Evolutionary conservation across 2,329 filamentous ascomycete species (phyloP), one percentile per base, ranked within the genome.

Genomic region (Neurospora sp.): DNA sequence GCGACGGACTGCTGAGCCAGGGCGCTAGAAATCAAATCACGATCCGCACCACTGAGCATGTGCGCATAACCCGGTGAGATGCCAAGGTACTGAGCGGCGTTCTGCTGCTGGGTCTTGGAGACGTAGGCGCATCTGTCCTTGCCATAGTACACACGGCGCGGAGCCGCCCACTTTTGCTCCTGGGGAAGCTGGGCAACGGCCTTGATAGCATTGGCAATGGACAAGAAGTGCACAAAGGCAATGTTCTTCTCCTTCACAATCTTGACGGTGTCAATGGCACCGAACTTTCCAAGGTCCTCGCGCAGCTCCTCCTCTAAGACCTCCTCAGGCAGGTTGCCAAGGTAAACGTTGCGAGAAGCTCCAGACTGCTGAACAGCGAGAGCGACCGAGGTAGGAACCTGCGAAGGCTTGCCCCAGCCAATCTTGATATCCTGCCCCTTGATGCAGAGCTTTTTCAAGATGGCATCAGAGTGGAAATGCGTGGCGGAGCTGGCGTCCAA

Each of bases 341-440:
- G 86, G 78, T 99, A 99, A 40, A 99, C 96, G 78, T 99, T 99
- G 74, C 96, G 89, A 19, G 96, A 99, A 38, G 96, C 96, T 68
- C 94, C 94, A 12, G 94, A 97, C 81, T 99, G 96, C 83, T 99
- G 96, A 39, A 98, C 96, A 66, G 96, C 95, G 70, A 98, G 85
- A n/a, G 94, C 93, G 66, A 99, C 96, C 2, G 96, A 98, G 2
- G 95, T 98, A 3, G 96, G 96, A 0, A 99, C 96, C 81, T 97
- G 95, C 3, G 96, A 98, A 39, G 96, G 95, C 83, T 99, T 99
- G 73, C 96, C 96, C 96, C 96, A 99, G 73, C 96, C 96, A 77
- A 99, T 94, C 86, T 99, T 99, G 85, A 99, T 97, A 80, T 99
- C 96, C 84, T 98, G 96, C 36, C 95, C 95, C 82, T 97, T 94